Evolutionary conservation across 2,329 filamentous ascomycete species (phyloP), one percentile per base, ranked within the genome.

Genomic region (Diaporthe longicolla): DNA sequence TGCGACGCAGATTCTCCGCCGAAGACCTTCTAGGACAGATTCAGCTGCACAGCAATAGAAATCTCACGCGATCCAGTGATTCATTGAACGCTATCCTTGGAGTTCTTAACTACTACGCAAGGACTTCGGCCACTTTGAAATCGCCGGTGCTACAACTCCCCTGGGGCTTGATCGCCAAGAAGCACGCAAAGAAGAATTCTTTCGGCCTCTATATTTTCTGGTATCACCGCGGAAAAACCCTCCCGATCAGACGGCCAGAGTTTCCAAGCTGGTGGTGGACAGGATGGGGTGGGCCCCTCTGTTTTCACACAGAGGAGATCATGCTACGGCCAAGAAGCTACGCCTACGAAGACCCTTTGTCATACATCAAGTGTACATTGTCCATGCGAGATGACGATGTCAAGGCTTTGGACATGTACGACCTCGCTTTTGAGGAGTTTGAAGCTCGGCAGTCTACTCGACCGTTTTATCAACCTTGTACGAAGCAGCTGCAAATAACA

Each of bases 241-340:
- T 40, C 4, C 21, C 10, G 26, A 43, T 13, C 21, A 45, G 61
- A 50, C 24, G 61, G 4, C 9, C 37, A 1, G 63, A 37, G 0
- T 24, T 35, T 15, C 63, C 32, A n/a, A 68, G 45, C 21, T 68
- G 63, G 45, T 45, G 45, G 6, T 50, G 63, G 45, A 52, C 48
- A 0, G 63, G 63, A 15, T 68, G 63, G 63, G 63, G 48, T 35
- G 63, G 45, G 32, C 61, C 15, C 9, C 15, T 43, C 24, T 11
- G 0, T 4, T 55, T 55, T 32, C 2, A 0, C 2, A 3, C 2
- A 19, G 26, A 32, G 2, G 26, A 17, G 40, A 43, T 55, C 32
- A 26, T 32, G 15, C 15, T 55, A 17, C 52, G 4, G 52, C 52
- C 26, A 29, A 13, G 21, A 8, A 0, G 8, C 4, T 13, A 6